Conservation (phyloP, 805 yeast species). For the Lipomyces kockii region DNA sequence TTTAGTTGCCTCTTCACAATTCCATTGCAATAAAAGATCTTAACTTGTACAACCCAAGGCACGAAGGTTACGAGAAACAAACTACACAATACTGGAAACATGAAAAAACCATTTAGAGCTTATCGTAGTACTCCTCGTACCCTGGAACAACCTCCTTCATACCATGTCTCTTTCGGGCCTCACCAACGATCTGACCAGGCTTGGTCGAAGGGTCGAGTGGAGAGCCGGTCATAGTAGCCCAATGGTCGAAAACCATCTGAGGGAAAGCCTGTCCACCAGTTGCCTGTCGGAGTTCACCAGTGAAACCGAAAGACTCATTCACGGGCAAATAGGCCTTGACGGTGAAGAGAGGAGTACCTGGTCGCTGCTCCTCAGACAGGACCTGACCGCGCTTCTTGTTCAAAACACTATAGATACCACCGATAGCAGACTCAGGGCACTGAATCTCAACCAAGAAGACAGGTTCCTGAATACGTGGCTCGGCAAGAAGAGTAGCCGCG, state of each 20-base stretch:
- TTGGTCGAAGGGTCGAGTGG: constrained; percentile 83
- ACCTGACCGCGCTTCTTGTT: constrained; percentile 99
- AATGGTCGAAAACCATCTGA: constrained; percentile 99
- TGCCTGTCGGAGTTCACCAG: constrained; percentile 99
- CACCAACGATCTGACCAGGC: constrained; percentile 67
- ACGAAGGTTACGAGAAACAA: background rate
- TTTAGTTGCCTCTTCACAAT: background rate
- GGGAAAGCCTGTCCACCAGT: constrained; percentile 99
- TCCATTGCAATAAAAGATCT: constrained; percentile 7
- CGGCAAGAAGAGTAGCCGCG: constrained; percentile 97
- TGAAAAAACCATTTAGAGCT: constrained; percentile 46
- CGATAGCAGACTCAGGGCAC: constrained; percentile 99
- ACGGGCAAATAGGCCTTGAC: constrained; percentile 99
- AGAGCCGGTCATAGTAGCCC: constrained; percentile 90
- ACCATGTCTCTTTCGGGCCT: constrained; percentile 94
- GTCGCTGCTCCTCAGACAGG: constrained; percentile 98
- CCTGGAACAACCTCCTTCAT: constrained; percentile 97
- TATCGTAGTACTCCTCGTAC: constrained; percentile 94
- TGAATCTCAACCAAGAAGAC: constrained; percentile 98
- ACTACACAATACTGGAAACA: background rate
- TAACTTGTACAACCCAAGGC: constrained; percentile 1
- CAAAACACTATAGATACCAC: constrained; percentile 99
- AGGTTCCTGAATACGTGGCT: constrained; percentile 99
- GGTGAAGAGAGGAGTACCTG: constrained; percentile 99
- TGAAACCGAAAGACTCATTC: constrained; percentile 99